A percentile compares a stretch with the other conserved stretches of the same genome.
These are phyloP conservation scores for Pythium aphanidermatum DNA, from an alignment of 352 stramenopile genomes.

Conservation along the genomic window DNA sequence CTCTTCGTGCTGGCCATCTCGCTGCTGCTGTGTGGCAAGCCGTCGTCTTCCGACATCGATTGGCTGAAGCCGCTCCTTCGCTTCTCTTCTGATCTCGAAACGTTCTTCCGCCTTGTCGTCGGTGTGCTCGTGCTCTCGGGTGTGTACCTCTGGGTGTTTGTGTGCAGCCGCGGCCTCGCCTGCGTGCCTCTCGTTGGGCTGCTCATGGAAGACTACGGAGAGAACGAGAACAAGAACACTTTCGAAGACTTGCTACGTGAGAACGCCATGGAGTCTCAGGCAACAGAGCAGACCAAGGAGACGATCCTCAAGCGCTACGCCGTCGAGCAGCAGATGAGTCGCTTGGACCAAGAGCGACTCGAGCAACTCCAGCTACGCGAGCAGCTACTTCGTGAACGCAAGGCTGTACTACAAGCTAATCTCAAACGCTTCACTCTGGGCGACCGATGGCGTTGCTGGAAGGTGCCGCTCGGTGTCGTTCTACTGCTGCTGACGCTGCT, in stretches of 20 bases:
- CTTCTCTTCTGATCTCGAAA: conserved; percentile 67
- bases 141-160: conserved; percentile 73
- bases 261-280: conserved; percentile 68
- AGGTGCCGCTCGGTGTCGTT: conserved; percentile 57
- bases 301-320: conserved; percentile 68
- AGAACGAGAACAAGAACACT: conserved; percentile 55
- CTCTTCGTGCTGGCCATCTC: conserved; percentile 64
- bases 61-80: conserved; percentile 80
- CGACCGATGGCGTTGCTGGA: conserved; percentile 47
- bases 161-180: conserved; percentile 61
- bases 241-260: conserved; percentile 71
- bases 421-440: conserved; percentile 44
- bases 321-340: conserved; percentile 55
- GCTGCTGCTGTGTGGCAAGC: conserved; percentile 70
- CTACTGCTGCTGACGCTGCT: conserved; percentile 62
- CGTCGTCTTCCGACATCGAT: conserved; percentile 64
- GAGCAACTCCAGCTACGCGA: conserved; percentile 67
- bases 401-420: conserved; percentile 61
- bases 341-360: conserved; percentile 62
- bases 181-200: conserved; percentile 70
- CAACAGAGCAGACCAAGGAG: conserved; percentile 56
- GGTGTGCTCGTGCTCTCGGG: conserved; percentile 67
- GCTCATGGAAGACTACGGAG: conserved; percentile 70
- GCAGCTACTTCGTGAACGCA: conserved; percentile 57
- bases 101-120: conserved; percentile 62